phyloP scores from a whole-genome alignment of 2,329 filamentous ascomycete species.

The Sordariomycetes sp. region DNA sequence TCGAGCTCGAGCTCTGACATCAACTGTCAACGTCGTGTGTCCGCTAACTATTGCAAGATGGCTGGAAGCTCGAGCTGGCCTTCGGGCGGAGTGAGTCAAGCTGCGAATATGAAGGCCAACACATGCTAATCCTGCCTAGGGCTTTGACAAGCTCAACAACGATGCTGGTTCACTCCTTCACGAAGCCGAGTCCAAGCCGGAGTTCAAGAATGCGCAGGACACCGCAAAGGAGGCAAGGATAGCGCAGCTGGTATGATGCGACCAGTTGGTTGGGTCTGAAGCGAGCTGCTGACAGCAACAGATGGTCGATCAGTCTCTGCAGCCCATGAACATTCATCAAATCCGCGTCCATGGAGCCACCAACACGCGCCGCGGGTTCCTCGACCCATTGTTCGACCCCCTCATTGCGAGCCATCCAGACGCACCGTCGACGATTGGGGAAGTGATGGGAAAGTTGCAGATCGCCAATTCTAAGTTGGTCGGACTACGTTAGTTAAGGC shows the following conservation, averaged over 20 bases:
- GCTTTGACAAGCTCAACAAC: constrained; percentile 28
- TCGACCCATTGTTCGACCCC: constrained; percentile 72
- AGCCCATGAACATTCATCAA: constrained; percentile 81
- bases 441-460: constrained; percentile 66
- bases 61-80: constrained; percentile 1
- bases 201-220: constrained; percentile 24
- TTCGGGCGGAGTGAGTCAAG: constrained; percentile 2
- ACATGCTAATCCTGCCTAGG: too few relatives aligned
- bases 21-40: not conserved
- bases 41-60: not conserved
- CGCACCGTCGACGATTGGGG: constrained; percentile 65
- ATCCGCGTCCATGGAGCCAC: constrained; percentile 75
- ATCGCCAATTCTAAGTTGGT: constrained; percentile 65
- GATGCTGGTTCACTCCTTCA: constrained; percentile 25
- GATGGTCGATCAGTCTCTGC: constrained; percentile 64
- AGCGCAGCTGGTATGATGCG: constrained; percentile 22
- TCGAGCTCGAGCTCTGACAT: not conserved
- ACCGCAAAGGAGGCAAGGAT: constrained; percentile 28
- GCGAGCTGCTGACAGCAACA: constrained; percentile 10
- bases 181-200: constrained; percentile 26
- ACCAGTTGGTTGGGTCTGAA: not conserved
- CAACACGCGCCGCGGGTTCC: constrained; percentile 76
- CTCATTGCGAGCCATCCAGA: constrained; percentile 61
- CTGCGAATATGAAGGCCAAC: not conserved
- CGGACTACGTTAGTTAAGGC: constrained; percentile 58